phyloP scores from a whole-genome alignment of 371 early-diverging fungal genomes.

The Paraphysoderma sedebokerense region DNA sequence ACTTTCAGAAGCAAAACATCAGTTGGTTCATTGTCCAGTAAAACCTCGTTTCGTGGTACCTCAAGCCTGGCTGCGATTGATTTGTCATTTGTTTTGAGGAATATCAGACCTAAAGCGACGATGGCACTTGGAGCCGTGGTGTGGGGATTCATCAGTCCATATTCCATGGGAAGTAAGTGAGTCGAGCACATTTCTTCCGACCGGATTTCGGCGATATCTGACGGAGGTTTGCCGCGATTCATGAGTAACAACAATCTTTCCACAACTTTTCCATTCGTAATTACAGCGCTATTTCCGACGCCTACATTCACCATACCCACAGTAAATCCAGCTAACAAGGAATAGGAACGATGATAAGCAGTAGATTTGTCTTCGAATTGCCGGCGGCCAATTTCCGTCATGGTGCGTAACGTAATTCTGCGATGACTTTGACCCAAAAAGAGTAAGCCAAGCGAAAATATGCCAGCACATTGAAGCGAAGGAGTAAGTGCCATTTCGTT shows the following conservation, averaged over 20 bases:
- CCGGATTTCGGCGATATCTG: too few relatives aligned
- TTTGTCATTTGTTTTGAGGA: constrained; percentile 50
- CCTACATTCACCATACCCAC: constrained; percentile 65
- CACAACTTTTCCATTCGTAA: too few relatives aligned
- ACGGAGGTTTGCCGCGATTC: too few relatives aligned
- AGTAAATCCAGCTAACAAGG: constrained; percentile 59
- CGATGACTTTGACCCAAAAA: constrained; percentile 46
- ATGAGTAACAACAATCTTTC: too few relatives aligned
- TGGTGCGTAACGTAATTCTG: constrained; percentile 44
- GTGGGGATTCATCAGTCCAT: constrained; percentile 18
- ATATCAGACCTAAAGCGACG: constrained; percentile 68
- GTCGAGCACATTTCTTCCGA: too few relatives aligned
- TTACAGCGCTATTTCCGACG: constrained; percentile 34
- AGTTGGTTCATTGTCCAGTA: constrained; percentile 48
- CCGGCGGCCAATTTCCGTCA: constrained; percentile 45
- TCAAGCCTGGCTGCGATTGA: constrained; percentile 39
- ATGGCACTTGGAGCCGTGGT: constrained; percentile 49
- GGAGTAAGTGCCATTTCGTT: constrained; percentile 34
- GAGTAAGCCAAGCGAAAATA: constrained; percentile 57
- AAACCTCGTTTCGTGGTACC: constrained; percentile 30
- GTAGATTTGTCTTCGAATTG: too few relatives aligned
- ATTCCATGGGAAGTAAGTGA: too few relatives aligned
- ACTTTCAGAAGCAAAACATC: constrained; percentile 49
- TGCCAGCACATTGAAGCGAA: constrained; percentile 35
- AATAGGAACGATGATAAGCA: too few relatives aligned